Percentiles rank a stretch among this genome's conserved stretches.
phyloP scores from a whole-genome alignment of 768 basidiomycete species.

The Suillus weaverae region DNA sequence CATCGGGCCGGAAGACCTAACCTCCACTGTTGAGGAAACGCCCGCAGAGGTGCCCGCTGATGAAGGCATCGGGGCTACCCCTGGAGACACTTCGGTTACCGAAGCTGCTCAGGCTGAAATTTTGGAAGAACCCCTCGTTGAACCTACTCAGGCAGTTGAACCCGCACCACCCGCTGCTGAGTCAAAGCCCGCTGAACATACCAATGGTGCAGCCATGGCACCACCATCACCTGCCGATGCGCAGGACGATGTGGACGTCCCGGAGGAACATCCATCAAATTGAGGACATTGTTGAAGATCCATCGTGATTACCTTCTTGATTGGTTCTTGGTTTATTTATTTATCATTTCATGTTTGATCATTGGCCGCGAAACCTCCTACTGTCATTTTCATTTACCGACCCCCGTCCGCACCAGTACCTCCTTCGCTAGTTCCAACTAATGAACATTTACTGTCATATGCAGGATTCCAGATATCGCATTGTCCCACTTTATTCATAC shows the following conservation, averaged over 20 bases:
- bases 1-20: slow-evolving; percentile 6
- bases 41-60: not conserved
- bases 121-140: not conserved
- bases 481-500: slow-evolving; percentile 8
- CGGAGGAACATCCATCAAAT: not conserved
- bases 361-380: slow-evolving; percentile 7
- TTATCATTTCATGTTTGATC: not conserved
- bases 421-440: slow-evolving; percentile 11
- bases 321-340: not conserved
- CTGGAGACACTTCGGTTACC: slow-evolving; percentile 3
- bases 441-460: slow-evolving; percentile 15
- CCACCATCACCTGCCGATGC: not conserved
- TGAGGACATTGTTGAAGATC: slow-evolving; percentile 6
- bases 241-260: not conserved
- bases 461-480: slow-evolving; percentile 17
- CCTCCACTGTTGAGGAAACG: not conserved
- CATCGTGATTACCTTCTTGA: not conserved
- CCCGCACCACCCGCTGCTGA: not conserved
- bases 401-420: slow-evolving; percentile 8
- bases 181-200: not conserved
- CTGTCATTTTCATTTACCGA: slow-evolving; percentile 11
- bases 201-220: not conserved
- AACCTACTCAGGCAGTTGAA: not conserved
- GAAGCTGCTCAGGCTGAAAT: not conserved
- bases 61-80: not conserved